phyloP scores from a whole-genome alignment of 176 grass and related monocot genomes.

The Oryza longistaminata region DNA sequence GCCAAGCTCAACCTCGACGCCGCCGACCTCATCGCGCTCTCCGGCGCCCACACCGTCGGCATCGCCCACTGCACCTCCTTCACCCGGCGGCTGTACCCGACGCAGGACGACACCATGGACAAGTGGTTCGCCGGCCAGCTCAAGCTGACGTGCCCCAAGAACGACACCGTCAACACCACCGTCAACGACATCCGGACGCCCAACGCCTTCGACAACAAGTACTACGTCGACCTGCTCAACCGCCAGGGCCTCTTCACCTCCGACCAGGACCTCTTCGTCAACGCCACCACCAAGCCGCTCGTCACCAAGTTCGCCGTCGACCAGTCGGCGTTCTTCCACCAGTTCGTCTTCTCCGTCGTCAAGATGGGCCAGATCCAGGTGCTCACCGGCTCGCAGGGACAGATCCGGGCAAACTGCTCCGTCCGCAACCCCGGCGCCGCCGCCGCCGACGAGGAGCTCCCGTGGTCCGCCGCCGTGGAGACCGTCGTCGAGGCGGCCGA shows the following conservation, averaged over 20 bases:
- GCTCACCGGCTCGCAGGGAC: slow-evolving; percentile 50
- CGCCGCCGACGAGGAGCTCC: not conserved
- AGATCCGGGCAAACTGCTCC: slow-evolving; percentile 65
- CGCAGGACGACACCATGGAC: slow-evolving; percentile 2
- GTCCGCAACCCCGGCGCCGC: not conserved
- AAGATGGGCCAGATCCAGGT: slow-evolving; percentile 82
- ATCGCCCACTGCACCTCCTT: slow-evolving; percentile 81
- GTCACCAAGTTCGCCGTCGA: slow-evolving; percentile 45
- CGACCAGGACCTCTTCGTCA: slow-evolving; percentile 56
- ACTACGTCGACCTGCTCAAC: slow-evolving; percentile 76
- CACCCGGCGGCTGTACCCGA: not conserved
- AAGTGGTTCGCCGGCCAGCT: slow-evolving; percentile 47
- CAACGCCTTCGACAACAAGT: slow-evolving; percentile 74
- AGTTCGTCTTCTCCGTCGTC: slow-evolving; percentile 58
- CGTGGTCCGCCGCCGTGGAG: slow-evolving; percentile 35
- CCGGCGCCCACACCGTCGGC: slow-evolving; percentile 86
- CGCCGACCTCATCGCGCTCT: slow-evolving; percentile 64
- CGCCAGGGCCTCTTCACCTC: slow-evolving; percentile 75
- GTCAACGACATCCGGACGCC: slow-evolving; percentile 51
- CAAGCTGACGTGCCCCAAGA: slow-evolving; percentile 41
- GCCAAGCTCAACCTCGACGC: slow-evolving; percentile 45
- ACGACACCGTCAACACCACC: slow-evolving; percentile 39
- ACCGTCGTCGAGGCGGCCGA: slow-evolving; percentile 8
- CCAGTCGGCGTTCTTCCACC: slow-evolving; percentile 55
- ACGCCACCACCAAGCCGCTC: slow-evolving; percentile 32